These are phyloP conservation scores for Scalesia atractyloides DNA, from an alignment of 129 eudicot genomes.

Conservation along the genomic window DNA sequence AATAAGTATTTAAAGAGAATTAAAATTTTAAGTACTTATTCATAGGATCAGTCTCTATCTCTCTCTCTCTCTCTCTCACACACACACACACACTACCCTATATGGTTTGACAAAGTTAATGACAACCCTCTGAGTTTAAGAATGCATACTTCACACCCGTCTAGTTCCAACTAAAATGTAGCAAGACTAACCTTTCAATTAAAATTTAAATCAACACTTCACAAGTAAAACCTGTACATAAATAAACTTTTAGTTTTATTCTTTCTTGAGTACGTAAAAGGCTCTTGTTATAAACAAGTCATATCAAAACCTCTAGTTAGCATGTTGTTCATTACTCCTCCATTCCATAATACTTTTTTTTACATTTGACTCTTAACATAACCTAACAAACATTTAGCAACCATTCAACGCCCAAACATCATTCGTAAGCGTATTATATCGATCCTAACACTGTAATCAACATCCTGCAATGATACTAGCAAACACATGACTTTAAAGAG, in stretches of 20 bases:
- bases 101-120: constrained; percentile 22
- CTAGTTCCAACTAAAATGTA: constrained; percentile 6
- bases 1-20: not conserved
- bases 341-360: not conserved
- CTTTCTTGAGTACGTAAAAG: not conserved
- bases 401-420: not conserved
- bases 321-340: not conserved
- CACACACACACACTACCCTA: not conserved
- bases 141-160: constrained; percentile 26
- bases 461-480: not conserved
- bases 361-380: not conserved
- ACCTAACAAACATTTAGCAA: not conserved
- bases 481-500: not conserved
- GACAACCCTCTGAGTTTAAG: constrained; percentile 12
- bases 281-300: not conserved
- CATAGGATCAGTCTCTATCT: constrained; percentile 1
- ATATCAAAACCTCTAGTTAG: not conserved
- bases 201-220: constrained; percentile 12
- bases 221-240: not conserved
- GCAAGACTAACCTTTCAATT: not conserved
- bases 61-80: constrained; percentile 9
- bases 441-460: not conserved
- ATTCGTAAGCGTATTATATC: not conserved
- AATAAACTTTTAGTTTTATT: not conserved
- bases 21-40: constrained; percentile 14